phyloP scores from a whole-genome alignment of 139 green algal genomes.

The Pseudopediastrum boryanum region DNA sequence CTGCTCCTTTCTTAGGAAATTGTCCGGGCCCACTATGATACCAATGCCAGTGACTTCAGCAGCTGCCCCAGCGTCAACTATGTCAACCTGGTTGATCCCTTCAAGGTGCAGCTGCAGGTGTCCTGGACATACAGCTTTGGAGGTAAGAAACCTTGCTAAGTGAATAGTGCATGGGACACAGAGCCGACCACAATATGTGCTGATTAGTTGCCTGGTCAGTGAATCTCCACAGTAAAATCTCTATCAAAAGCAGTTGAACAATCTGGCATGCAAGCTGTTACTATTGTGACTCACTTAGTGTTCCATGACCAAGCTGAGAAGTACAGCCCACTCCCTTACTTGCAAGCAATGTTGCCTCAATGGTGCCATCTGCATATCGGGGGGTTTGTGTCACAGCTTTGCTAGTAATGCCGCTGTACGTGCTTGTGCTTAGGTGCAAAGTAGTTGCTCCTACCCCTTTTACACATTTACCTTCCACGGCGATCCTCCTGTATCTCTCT shows the following conservation, averaged over 20 bases:
- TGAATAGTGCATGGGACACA: neutral
- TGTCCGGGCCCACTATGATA: conserved; percentile 24
- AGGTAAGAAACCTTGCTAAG: neutral
- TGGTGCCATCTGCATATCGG: neutral
- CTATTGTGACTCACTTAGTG: neutral
- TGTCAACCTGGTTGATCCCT: conserved; percentile 5
- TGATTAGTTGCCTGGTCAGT: neutral
- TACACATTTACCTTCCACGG: neutral
- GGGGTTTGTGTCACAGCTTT: neutral
- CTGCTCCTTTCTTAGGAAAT: neutral
- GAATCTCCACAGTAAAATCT: neutral
- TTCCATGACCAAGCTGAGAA: neutral
- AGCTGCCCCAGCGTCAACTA: conserved; percentile 21
- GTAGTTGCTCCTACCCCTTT: neutral
- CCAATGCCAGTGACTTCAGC: conserved; percentile 31
- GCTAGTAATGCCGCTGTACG: neutral
- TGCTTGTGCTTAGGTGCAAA: neutral
- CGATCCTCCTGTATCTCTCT: neutral
- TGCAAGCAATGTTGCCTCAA: neutral
- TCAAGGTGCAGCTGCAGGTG: conserved; percentile 30
- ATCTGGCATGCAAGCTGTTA: neutral
- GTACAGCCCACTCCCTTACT: neutral
- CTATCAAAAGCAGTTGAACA: too few species aligned
- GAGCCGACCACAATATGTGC: too few species aligned
- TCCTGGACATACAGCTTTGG: conserved; percentile 33